Evolutionary conservation across 1,139 yeast species (phyloP).

Genomic region (Taiozyma sp.): DNA sequence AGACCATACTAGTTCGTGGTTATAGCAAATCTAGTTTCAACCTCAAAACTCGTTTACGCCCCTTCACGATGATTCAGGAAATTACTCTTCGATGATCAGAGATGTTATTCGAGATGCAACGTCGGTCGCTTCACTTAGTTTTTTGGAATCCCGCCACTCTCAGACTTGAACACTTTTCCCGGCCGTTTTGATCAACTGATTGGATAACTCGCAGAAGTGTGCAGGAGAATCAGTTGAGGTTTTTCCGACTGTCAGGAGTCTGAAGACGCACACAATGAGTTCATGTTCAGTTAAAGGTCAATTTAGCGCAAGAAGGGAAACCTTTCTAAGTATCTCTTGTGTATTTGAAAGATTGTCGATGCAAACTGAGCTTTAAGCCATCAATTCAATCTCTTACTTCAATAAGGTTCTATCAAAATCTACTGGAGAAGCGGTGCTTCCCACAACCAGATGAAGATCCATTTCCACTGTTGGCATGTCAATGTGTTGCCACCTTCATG

Average conservation of each 20-base stretch:
- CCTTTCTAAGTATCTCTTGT: too few relatives aligned
- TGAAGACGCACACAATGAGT: too few relatives aligned
- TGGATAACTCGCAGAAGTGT: not conserved
- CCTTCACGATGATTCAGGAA: not conserved
- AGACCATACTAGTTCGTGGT: too few relatives aligned
- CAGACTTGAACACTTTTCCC: not conserved
- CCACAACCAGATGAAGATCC: not conserved
- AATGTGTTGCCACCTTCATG: not conserved
- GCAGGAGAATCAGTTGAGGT: not conserved
- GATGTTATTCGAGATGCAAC: not conserved
- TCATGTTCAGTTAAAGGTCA: too few relatives aligned
- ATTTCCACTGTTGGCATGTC: not conserved
- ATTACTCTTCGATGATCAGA: not conserved
- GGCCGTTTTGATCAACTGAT: not conserved
- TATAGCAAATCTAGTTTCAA: too few relatives aligned
- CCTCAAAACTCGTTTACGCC: too few relatives aligned
- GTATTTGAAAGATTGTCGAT: too few relatives aligned
- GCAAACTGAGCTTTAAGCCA: not conserved
- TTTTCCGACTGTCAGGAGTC: not conserved
- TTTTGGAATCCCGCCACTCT: not conserved
- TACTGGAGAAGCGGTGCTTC: not conserved
- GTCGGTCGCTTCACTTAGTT: not conserved
- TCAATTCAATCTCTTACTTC: not conserved
- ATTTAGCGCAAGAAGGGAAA: too few relatives aligned
- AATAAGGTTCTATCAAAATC: not conserved